A percentile compares a stretch with the other conserved stretches of the same genome.
These are phyloP conservation scores for Aurifilum marmelostoma DNA, from an alignment of 2,329 filamentous ascomycete genomes.

Conservation along the genomic window DNA sequence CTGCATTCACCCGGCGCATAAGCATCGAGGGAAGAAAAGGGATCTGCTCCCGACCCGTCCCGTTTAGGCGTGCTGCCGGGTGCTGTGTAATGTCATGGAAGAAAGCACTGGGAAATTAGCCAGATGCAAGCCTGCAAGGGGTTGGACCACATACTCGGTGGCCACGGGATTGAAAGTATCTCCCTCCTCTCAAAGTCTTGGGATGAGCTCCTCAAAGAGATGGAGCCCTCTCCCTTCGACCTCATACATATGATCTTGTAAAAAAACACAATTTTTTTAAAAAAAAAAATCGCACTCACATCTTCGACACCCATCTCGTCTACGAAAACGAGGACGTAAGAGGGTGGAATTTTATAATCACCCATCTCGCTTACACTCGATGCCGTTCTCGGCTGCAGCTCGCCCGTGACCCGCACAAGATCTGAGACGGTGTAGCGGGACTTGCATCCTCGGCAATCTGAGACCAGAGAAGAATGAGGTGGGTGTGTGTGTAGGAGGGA, in stretches of 20 bases:
- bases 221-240: too few relatives aligned
- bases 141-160: not conserved
- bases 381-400: not conserved
- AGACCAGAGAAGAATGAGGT: slow-evolving; percentile 20
- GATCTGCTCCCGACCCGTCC: too few relatives aligned
- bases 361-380: slow-evolving; percentile 21
- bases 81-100: slow-evolving; percentile 22
- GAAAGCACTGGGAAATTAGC: not conserved
- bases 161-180: not conserved
- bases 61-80: slow-evolving; percentile 1
- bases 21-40: not conserved
- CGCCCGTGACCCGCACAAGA: slow-evolving; percentile 5
- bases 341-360: too few relatives aligned
- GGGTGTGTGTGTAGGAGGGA: not conserved
- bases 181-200: not conserved
- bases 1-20: not conserved
- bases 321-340: not conserved
- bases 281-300: not conserved
- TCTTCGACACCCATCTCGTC: not conserved
- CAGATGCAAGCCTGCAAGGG: too few relatives aligned
- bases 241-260: not conserved
- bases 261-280: too few relatives aligned
- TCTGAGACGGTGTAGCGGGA: slow-evolving; percentile 20
- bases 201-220: not conserved
- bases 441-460: slow-evolving; percentile 28